A percentile compares a stretch with the other conserved stretches of the same genome.
Conservation (phyloP, 805 yeast genomes). For the Candida insectalens region DNA sequence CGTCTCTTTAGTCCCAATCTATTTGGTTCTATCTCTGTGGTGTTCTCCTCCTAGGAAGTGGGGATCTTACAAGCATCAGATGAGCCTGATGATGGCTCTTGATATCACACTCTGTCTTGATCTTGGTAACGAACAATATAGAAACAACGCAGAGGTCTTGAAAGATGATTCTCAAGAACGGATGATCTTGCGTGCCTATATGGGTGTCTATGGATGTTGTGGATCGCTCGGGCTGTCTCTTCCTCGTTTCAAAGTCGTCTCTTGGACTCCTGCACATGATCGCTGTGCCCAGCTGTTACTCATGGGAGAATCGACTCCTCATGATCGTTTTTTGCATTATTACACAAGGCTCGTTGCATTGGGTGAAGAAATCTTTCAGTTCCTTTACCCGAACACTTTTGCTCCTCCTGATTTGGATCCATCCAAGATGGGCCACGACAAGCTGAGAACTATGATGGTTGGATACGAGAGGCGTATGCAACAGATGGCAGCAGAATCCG, state of each 20-base stretch:
- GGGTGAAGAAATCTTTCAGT: conserved; percentile 40
- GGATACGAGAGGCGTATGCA: conserved; percentile 32
- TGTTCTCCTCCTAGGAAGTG: conserved; percentile 41
- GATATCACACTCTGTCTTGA: conserved; percentile 40
- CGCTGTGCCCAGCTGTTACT: conserved; percentile 24
- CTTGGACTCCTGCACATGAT: conserved; percentile 37
- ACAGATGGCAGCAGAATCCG: conserved; percentile 30
- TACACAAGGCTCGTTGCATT: conserved; percentile 34
- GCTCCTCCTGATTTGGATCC: conserved; percentile 1
- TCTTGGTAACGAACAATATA: conserved; percentile 28
- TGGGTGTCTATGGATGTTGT: conserved; percentile 41
- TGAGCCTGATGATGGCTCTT: conserved; percentile 35
- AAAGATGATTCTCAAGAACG: conserved; percentile 24
- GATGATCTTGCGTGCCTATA: conserved; percentile 30
- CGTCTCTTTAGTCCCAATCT: conserved; percentile 31
- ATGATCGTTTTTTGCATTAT: conserved; percentile 34
- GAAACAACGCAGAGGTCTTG: conserved; percentile 18
- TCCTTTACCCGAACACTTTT: conserved; percentile 24
- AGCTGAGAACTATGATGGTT: conserved; percentile 23
- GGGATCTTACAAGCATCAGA: conserved; percentile 45
- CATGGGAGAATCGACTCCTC: conserved; percentile 26
- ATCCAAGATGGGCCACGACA: conserved; percentile 11
- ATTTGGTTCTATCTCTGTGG: conserved; percentile 40
- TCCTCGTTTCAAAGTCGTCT: conserved; percentile 39
- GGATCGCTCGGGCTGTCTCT: conserved; percentile 41